These are phyloP conservation scores for Acanthamoeba triangularis DNA, from an alignment of 208 protist genomes.

Conservation along the genomic window DNA sequence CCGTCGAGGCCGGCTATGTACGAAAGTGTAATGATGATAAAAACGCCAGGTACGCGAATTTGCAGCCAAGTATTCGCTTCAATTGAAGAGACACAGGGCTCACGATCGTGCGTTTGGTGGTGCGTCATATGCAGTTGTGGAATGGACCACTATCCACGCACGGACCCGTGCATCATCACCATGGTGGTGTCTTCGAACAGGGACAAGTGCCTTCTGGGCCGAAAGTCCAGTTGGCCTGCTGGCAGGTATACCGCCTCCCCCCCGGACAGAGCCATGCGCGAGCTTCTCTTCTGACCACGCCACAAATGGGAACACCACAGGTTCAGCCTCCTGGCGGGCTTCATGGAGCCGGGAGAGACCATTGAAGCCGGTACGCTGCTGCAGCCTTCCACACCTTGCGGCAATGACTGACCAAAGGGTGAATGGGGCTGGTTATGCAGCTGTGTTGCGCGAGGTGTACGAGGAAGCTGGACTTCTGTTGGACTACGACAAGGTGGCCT, in stretches of 20 bases:
- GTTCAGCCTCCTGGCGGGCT: slow-evolving; percentile 9
- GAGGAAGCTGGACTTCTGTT: slow-evolving; percentile 7
- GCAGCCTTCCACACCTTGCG: background rate
- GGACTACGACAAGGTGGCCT: slow-evolving; percentile 48
- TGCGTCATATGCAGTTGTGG: background rate
- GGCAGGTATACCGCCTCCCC: background rate
- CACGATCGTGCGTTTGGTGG: too few relatives aligned
- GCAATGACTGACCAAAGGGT: too few relatives aligned
- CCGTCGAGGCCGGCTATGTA: background rate
- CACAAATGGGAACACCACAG: background rate
- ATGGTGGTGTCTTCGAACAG: slow-evolving; percentile 49
- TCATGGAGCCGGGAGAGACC: slow-evolving; percentile 45
- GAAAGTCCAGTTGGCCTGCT: background rate
- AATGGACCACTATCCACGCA: slow-evolving; percentile 29
- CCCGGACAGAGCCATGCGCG: background rate
- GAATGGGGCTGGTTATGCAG: background rate
- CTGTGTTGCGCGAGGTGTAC: slow-evolving; percentile 20
- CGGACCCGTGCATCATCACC: slow-evolving; percentile 20
- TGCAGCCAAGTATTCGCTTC: too few relatives aligned
- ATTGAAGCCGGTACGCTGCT: background rate
- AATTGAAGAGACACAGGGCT: too few relatives aligned
- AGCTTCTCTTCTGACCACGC: background rate
- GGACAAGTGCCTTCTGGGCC: slow-evolving; percentile 42
- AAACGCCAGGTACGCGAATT: background rate
- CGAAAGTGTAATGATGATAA: slow-evolving; percentile 19